phyloP scores from a whole-genome alignment of 768 basidiomycete genomes.

The Rhodosporidiobolus odoratus region DNA sequence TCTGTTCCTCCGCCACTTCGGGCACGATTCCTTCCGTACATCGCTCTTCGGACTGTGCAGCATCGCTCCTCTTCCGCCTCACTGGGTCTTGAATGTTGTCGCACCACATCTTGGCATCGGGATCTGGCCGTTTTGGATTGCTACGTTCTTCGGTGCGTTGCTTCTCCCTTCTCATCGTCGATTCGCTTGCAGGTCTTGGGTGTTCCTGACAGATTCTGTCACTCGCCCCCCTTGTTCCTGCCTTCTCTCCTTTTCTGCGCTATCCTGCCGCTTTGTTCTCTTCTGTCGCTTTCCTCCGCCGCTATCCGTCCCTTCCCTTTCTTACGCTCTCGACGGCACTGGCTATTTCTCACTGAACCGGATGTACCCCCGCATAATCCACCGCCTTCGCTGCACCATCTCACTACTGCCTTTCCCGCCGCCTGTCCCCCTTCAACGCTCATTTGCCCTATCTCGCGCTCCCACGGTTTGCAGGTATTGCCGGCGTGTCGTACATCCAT shows the following conservation, averaged over 20 bases:
- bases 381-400: neutral
- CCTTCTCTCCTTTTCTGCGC: neutral
- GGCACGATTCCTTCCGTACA: too few relatives aligned
- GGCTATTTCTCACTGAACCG: too few relatives aligned
- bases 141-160: slow-evolving; percentile 69
- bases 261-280: too few relatives aligned
- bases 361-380: too few relatives aligned
- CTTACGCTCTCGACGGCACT: neutral
- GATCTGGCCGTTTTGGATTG: slow-evolving; percentile 77
- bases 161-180: neutral
- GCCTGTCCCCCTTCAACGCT: neutral
- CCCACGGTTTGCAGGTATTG: slow-evolving; percentile 51
- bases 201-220: too few relatives aligned
- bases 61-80: slow-evolving; percentile 81
- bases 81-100: slow-evolving; percentile 91
- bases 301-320: neutral
- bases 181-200: too few relatives aligned
- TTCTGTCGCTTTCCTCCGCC: neutral
- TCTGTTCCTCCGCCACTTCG: too few relatives aligned
- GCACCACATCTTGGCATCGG: slow-evolving; percentile 73
- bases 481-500: slow-evolving; percentile 88
- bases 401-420: neutral
- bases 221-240: neutral
- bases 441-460: neutral
- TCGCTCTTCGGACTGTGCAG: slow-evolving; percentile 46